A percentile compares a stretch with the other conserved stretches of the same genome.
Conservation (phyloP, 257 asterid species). For the Henckelia pumila region DNA sequence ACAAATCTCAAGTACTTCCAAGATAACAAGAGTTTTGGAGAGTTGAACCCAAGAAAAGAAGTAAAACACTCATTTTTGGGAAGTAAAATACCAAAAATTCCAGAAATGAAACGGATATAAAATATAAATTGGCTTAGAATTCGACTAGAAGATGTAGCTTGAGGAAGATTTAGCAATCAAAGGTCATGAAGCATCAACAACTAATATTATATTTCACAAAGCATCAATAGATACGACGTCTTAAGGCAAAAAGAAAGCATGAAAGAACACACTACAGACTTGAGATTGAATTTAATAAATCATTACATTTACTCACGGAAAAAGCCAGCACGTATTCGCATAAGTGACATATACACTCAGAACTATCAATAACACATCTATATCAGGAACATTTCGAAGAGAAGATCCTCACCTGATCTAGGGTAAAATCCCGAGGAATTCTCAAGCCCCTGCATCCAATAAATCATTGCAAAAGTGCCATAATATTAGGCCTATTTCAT, state of each 20-base stretch:
- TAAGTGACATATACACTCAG: neutral
- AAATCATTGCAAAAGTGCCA: slow-evolving; percentile 18
- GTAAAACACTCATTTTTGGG: neutral
- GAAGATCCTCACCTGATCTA: slow-evolving; percentile 8
- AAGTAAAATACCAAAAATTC: neutral
- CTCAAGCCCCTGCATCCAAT: slow-evolving; percentile 27
- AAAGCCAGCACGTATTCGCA: slow-evolving; percentile 11
- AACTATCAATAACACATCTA: slow-evolving; percentile 12
- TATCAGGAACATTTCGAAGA: slow-evolving; percentile 8
- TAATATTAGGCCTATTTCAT: slow-evolving; percentile 20
- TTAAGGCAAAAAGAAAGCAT: neutral
- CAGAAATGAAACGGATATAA: neutral
- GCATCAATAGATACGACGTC: too few relatives aligned
- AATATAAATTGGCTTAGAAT: neutral
- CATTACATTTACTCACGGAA: slow-evolving; percentile 13
- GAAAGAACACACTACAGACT: neutral
- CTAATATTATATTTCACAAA: neutral
- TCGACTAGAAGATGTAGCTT: neutral
- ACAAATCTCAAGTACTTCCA: neutral
- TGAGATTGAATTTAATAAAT: slow-evolving; percentile 1
- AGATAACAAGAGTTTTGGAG: neutral
- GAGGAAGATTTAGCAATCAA: neutral
- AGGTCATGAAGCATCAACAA: neutral
- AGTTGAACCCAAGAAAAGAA: neutral
- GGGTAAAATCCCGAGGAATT: slow-evolving; percentile 27